Percentiles rank a stretch among this genome's conserved stretches.
These are phyloP conservation scores for Oryza rufipogon DNA, from an alignment of 176 grass and related monocot genomes.

Conservation along the genomic window DNA sequence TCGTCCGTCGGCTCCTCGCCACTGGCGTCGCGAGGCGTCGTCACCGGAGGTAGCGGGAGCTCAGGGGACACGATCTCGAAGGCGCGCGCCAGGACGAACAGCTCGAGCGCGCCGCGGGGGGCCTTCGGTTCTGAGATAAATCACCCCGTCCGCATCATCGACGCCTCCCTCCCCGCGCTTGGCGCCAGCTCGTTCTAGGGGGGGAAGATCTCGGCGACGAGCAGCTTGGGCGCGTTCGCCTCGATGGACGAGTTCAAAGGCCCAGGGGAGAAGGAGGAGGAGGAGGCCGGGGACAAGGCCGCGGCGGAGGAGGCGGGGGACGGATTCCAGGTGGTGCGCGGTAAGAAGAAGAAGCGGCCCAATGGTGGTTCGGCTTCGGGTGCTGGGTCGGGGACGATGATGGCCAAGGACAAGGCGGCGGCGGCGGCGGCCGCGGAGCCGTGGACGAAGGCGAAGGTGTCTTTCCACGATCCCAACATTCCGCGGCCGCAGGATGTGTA, in stretches of 20 bases:
- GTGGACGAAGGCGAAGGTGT: conserved; percentile 53
- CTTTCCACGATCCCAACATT: conserved; percentile 81
- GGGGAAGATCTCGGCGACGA: conserved; percentile 50
- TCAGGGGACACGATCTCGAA: conserved; percentile 37
- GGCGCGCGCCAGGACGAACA: conserved; percentile 56
- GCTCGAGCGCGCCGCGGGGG: conserved; percentile 37
- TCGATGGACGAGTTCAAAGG: conserved; percentile 66
- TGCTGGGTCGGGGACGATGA: conserved; percentile 40
- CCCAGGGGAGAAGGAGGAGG: conserved; percentile 40
- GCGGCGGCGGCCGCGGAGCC: conserved; percentile 6
- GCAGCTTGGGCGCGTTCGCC: conserved; percentile 39
- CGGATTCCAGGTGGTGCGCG: conserved; percentile 64
- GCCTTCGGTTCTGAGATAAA: conserved; percentile 49
- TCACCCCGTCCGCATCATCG: conserved; percentile 19
- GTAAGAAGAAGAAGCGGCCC: conserved; percentile 59
- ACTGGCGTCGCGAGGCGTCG: neutral
- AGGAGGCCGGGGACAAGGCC: conserved; percentile 33
- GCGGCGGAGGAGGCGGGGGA: conserved; percentile 55
- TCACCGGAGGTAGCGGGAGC: neutral
- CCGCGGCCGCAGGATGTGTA: conserved; percentile 81
- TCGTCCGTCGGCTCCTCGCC: conserved; percentile 26
- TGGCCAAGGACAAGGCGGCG: conserved; percentile 56
- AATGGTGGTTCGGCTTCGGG: neutral
- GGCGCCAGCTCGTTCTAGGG: conserved; percentile 8
- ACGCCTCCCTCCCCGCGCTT: conserved; percentile 29